These are phyloP conservation scores for Tanacetum coccineum DNA, from an alignment of 129 eudicot species.

Conservation along the genomic window DNA sequence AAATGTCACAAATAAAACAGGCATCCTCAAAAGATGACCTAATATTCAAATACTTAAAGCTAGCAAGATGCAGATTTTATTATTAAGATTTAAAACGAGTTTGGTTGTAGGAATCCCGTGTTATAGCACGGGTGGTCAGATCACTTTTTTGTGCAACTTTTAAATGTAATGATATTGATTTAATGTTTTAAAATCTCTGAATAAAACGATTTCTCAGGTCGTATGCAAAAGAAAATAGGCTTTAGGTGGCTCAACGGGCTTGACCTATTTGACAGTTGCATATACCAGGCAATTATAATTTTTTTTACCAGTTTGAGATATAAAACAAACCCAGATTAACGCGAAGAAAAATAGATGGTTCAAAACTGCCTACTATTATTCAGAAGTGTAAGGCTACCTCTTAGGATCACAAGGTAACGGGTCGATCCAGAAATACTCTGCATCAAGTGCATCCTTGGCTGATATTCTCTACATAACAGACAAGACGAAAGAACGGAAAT, in stretches of 20 bases:
- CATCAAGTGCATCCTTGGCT: slow-evolving; percentile 96
- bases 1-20: not conserved
- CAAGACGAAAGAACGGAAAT: not conserved
- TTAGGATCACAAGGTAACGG: slow-evolving; percentile 96
- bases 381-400: slow-evolving; percentile 43
- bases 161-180: too few species aligned
- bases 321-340: not conserved
- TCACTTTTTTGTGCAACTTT: too few species aligned
- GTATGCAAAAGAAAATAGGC: too few species aligned
- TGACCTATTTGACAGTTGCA: too few species aligned
- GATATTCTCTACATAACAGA: slow-evolving; percentile 66
- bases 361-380: not conserved
- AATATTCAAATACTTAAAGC: not conserved
- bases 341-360: too few species aligned
- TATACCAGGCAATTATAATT: too few species aligned
- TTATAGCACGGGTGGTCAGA: too few species aligned
- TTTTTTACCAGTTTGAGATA: not conserved
- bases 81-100: too few species aligned
- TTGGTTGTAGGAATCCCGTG: too few species aligned
- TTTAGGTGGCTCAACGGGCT: too few species aligned
- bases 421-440: slow-evolving; percentile 94
- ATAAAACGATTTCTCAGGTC: too few species aligned
- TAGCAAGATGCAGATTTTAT: not conserved
- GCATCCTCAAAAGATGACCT: not conserved
- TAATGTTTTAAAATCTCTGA: too few species aligned